Base-by-base conservation (phyloP, 1,139 yeast genomes). In the Casaregolazyma suthepensis region DNA sequence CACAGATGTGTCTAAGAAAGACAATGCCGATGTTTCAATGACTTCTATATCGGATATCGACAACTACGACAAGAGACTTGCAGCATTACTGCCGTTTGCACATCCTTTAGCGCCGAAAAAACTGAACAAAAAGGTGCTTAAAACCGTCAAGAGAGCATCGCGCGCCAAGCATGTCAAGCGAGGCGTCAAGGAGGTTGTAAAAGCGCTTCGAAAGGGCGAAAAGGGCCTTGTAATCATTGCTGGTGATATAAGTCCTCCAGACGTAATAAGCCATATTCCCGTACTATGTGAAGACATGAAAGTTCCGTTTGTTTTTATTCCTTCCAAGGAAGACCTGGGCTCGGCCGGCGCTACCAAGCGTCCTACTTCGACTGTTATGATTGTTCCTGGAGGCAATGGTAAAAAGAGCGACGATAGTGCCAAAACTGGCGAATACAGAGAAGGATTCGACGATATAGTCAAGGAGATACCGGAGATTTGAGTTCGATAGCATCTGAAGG, bases 341-440 rank as follows among this genome's bases (percentile, higher is more conserved):
- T 86, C 96, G 59, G 99, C 99, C 35, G 98, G 99, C 68, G 96
- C 97, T 58, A 93, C 99, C 57, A 93, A 93, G 78, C 85, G 99
- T 78, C 99, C 99, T 64, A 94, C 99, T 42, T 89, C 97, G 45
- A 91, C 96, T 72, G 96, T 94, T 48, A 89, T 94, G 91, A 81
- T 94, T 66, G 96, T 91, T 53, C 99, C 99, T 66, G 96, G 96
- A 55, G 96, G 96, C 55, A 96, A 96, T 56, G 93, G 93, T 56
- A 87, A 88, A 75, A 79, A 85, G 67, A 85, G 83, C 66, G 89
- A 86, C 66, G 87, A 88, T 66, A 79, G 81, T 66, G 76, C 80
- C 62, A 66, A 67, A 65, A 79, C 83, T 56, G 93, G 85, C 64
- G 98, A 93, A 69, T 94, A 93, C 78, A 87, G 89, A 74, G 97